These are phyloP conservation scores for Leptographium wingfieldii DNA, from an alignment of 2,329 filamentous ascomycete species.

Conservation along the genomic window DNA sequence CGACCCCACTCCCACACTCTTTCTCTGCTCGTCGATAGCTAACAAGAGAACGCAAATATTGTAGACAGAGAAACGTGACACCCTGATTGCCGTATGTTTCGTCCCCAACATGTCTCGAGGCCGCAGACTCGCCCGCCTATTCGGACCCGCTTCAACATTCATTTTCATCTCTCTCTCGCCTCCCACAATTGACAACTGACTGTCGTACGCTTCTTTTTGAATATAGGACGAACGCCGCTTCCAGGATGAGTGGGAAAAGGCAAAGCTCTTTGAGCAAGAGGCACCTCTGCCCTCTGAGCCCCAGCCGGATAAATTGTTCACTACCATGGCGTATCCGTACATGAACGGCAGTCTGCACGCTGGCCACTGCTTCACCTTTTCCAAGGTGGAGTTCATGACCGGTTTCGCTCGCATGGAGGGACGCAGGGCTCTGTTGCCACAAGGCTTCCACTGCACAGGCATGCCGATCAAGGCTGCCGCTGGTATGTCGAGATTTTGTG, in stretches of 20 bases:
- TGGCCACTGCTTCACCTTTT: constrained; percentile 83
- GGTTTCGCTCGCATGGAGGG: constrained; percentile 86
- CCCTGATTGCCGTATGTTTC: constrained; percentile 51
- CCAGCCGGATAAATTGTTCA: constrained; percentile 85
- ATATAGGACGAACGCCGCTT: constrained; percentile 65
- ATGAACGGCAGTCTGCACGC: constrained; percentile 23
- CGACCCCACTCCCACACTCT: not conserved
- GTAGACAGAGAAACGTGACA: constrained; percentile 77
- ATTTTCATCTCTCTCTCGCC: not conserved
- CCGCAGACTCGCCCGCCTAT: no score
- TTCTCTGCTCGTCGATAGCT: not conserved
- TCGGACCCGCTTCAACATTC: not conserved
- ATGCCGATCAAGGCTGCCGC: constrained; percentile 98
- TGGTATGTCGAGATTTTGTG: not conserved
- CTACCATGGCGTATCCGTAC: constrained; percentile 37
- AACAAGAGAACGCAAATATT: not conserved
- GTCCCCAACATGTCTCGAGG: not conserved
- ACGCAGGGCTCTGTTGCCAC: constrained; percentile 74
- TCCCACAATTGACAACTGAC: not conserved
- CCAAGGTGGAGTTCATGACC: constrained; percentile 84
- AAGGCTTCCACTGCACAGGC: constrained; percentile 91
- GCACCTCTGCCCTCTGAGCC: constrained; percentile 72
- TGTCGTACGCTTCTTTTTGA: not conserved
- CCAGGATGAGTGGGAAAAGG: constrained; percentile 70
- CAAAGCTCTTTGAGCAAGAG: constrained; percentile 70